Evolutionary conservation across 176 grass and related monocot genomes (phyloP).

Genomic region (Bonia amplexicaulis): DNA sequence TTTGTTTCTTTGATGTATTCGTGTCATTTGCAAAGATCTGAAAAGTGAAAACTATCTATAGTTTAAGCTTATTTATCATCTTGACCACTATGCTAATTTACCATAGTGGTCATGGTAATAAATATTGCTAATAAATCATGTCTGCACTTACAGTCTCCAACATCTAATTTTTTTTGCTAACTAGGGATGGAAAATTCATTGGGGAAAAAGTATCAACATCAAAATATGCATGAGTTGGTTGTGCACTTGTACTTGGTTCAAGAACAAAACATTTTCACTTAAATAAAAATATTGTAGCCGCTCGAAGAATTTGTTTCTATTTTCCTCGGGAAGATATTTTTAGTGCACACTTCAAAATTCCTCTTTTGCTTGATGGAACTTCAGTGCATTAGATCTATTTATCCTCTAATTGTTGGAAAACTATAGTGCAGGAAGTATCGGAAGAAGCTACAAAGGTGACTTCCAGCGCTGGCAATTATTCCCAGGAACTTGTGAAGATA

Average conservation of each 20-base stretch:
- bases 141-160: background rate
- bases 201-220: background rate
- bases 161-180: background rate
- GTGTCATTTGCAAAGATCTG: background rate
- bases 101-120: background rate
- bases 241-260: background rate
- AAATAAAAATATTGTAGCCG: background rate
- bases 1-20: slow-evolving; percentile 4
- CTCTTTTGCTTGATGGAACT: background rate
- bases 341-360: background rate
- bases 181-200: background rate
- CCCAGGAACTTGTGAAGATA: slow-evolving; percentile 70
- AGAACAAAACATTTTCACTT: background rate
- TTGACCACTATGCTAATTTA: background rate
- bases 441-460: slow-evolving; percentile 94
- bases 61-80: background rate
- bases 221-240: background rate
- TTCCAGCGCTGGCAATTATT: slow-evolving; percentile 97
- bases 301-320: background rate
- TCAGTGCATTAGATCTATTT: background rate
- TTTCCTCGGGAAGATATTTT: background rate
- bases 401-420: slow-evolving; percentile 44
- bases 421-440: slow-evolving; percentile 92
- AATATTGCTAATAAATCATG: background rate
- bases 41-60: background rate